A percentile compares a stretch with the other conserved stretches of the same genome.
Evolutionary conservation across 2,329 filamentous ascomycete species (phyloP).

Genomic region (Gaeumannomyces sp.): DNA sequence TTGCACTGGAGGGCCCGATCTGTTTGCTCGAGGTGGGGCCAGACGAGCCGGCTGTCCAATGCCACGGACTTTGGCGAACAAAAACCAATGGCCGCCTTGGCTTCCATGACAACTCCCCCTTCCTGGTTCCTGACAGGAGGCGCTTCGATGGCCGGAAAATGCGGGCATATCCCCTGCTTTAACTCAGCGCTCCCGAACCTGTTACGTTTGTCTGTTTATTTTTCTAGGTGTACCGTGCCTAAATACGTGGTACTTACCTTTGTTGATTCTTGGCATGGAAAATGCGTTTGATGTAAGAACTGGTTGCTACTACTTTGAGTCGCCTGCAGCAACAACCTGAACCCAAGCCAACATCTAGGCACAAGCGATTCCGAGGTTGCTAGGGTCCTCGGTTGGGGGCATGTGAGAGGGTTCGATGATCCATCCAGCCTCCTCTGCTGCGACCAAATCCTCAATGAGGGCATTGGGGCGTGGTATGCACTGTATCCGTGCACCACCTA

Average conservation of each 20-base stretch:
- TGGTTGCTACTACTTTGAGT: background rate
- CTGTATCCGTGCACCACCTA: background rate
- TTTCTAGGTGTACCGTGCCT: too few relatives aligned
- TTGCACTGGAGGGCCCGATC: background rate
- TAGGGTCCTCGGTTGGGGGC: background rate
- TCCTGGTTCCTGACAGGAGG: background rate
- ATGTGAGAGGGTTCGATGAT: background rate
- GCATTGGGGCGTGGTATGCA: background rate
- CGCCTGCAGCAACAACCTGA: too few relatives aligned
- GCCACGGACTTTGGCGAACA: background rate
- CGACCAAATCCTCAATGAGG: background rate
- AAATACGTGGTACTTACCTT: too few relatives aligned
- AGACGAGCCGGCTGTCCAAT: background rate
- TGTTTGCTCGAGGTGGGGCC: background rate
- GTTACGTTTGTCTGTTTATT: too few relatives aligned
- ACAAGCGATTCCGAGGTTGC: background rate
- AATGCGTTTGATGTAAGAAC: background rate
- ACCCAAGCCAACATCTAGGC: background rate
- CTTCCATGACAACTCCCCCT: background rate
- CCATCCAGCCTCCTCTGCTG: background rate
- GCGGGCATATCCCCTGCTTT: background rate
- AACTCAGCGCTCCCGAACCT: too few relatives aligned
- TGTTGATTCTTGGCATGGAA: too few relatives aligned
- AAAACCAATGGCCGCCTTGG: too few relatives aligned
- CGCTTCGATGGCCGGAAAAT: background rate